Conservation (phyloP, 2,329 filamentous ascomycete genomes). For the Pseudophaeomoniella oleicola region DNA sequence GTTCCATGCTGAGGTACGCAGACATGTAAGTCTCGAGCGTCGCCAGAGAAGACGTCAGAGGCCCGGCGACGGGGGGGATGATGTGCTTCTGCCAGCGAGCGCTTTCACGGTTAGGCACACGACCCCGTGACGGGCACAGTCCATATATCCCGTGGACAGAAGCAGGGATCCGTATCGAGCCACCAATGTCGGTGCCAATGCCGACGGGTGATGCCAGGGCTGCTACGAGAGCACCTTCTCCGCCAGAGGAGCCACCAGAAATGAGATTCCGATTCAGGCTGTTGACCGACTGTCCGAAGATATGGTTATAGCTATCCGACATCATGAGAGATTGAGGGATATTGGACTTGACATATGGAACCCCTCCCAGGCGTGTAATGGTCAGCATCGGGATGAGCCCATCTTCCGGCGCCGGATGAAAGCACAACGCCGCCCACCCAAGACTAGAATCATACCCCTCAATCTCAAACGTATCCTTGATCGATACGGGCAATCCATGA, state of each 20-base stretch:
- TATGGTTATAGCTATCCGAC: slow-evolving; percentile 37
- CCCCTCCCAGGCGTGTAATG: slow-evolving; percentile 25
- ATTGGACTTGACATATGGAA: slow-evolving; percentile 40
- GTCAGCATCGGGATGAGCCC: slow-evolving; percentile 13
- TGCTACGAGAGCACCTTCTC: slow-evolving; percentile 36
- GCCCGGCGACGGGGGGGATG: slow-evolving; percentile 1
- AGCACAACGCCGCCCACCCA: slow-evolving; percentile 13
- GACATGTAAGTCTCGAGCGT: not conserved
- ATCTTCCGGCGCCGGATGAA: slow-evolving; percentile 14
- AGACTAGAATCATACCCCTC: slow-evolving; percentile 17
- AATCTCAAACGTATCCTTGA: slow-evolving; percentile 35
- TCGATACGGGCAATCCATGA: slow-evolving; percentile 43
- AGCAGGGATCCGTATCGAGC: slow-evolving; percentile 36
- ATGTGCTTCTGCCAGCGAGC: not conserved
- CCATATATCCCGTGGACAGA: slow-evolving; percentile 36
- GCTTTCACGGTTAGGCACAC: slow-evolving; percentile 10
- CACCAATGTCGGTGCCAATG: slow-evolving; percentile 41
- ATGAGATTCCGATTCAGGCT: slow-evolving; percentile 32
- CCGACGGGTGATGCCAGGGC: slow-evolving; percentile 34
- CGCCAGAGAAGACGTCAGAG: not conserved
- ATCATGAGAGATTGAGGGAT: slow-evolving; percentile 34
- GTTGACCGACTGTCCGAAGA: slow-evolving; percentile 34
- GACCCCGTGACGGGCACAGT: slow-evolving; percentile 16
- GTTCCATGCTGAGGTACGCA: not conserved
- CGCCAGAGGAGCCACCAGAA: slow-evolving; percentile 37